Evolutionary conservation across 352 stramenopile genomes (phyloP), one percentile per base, ranked within the genome.

Genomic region (Aphanomyces cochlioides): DNA sequence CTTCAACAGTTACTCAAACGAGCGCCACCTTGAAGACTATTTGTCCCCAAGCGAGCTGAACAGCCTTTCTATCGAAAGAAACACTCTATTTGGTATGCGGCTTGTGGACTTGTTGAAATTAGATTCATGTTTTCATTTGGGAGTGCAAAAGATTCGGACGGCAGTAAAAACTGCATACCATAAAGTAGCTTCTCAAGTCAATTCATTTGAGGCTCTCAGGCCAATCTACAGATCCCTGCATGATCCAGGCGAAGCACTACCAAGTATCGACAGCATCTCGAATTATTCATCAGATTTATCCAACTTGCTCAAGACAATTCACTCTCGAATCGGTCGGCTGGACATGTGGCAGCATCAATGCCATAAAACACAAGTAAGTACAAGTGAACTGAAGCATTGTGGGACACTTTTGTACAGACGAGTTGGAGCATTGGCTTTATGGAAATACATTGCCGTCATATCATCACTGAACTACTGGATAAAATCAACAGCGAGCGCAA

Each of bases 361-460:
- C 47, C 54, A 70, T 41, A 54, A 56, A 19, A 70, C 53, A 15
- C 64, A 69, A 34, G 63, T 69, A 40, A 8, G 37, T 59, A 17
- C 13, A 19, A 34, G 21, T 28, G 28, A 28, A 48, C 37, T 38
- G 50, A 43, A 34, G 4, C 15, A 12, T 7, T 36, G 4, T 6
- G 59, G 7, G 43, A 7, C 39, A 34, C 5, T 34, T 61, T 28
- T n/a, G 17, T 15, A 7, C 41, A 70, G 64, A 40, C 64, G 3
- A 90, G 78, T 48, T 90, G 81, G 81, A 89, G 81, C 58, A 80
- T 90, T 7, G 81, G 81, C 7, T 92, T 92, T 72, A 71, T 92
- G 1, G 84, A 92, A 67, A 82, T 92, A 61, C 82, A 90, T 41
- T 92, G 84, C 40, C 81, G 81, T 0, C 73, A 75, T 3, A 82